A percentile compares a stretch with the other conserved stretches of the same genome.
Evolutionary conservation across 192 early-diverging fungal genomes (phyloP).

Genomic region (Anaeromyces robustus): DNA sequence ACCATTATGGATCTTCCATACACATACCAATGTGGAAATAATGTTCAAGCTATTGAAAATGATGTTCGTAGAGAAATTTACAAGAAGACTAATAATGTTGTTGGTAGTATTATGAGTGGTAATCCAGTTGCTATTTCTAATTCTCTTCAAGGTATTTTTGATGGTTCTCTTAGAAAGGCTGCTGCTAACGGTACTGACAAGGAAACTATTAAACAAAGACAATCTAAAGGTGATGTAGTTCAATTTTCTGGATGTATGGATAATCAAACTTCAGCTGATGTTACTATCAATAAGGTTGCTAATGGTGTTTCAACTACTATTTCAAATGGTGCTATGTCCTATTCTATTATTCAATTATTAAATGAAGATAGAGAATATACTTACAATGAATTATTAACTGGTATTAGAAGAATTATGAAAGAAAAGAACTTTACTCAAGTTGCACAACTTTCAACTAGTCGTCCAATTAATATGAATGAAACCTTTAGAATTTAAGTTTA

Average conservation of each 20-base stretch:
- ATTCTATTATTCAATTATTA: not conserved
- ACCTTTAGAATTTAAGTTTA: too few species aligned
- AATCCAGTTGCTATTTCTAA: not conserved
- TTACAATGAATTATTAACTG: not conserved
- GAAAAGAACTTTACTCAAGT: not conserved
- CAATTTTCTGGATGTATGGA: not conserved
- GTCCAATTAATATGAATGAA: not conserved
- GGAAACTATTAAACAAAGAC: not conserved
- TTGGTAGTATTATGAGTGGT: not conserved
- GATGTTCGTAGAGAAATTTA: not conserved
- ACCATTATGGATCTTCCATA: slow-evolving; percentile 68
- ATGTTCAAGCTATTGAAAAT: not conserved
- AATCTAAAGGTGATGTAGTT: not conserved
- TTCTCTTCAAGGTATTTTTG: not conserved
- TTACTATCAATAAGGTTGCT: not conserved
- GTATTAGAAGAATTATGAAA: not conserved
- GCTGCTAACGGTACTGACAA: not conserved
- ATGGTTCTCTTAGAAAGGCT: not conserved
- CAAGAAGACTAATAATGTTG: not conserved
- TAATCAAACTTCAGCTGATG: not conserved
- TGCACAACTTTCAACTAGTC: not conserved
- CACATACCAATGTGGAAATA: slow-evolving; percentile 22
- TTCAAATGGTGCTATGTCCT: not conserved
- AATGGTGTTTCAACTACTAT: too few species aligned
- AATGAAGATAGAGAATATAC: not conserved